phyloP scores from a whole-genome alignment of 805 yeast species.

The Candida methanosorbosa region DNA sequence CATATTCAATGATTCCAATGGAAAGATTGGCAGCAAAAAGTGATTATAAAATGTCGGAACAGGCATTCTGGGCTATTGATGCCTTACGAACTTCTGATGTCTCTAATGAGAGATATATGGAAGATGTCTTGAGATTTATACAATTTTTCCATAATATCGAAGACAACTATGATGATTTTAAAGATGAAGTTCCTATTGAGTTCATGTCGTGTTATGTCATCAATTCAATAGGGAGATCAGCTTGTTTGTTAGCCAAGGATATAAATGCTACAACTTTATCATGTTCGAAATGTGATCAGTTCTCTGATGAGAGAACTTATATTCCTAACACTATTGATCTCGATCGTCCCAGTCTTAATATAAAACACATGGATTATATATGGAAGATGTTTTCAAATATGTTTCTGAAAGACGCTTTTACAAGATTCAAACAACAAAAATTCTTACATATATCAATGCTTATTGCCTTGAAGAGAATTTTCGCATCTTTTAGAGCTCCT shows the following conservation, averaged over 20 bases:
- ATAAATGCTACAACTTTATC: slow-evolving; percentile 21
- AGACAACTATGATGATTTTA: too few species aligned
- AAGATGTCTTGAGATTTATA: too few species aligned
- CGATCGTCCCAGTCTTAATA: slow-evolving; percentile 20
- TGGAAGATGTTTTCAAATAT: slow-evolving; percentile 19
- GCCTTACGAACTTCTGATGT: too few species aligned
- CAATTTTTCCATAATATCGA: too few species aligned
- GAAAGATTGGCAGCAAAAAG: too few species aligned
- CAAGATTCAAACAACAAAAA: slow-evolving; percentile 6
- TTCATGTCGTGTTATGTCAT: too few species aligned
- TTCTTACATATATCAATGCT: slow-evolving; percentile 34
- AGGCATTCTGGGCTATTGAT: too few species aligned
- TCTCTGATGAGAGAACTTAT: slow-evolving; percentile 6
- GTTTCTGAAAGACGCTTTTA: slow-evolving; percentile 14
- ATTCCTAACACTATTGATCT: slow-evolving; percentile 13
- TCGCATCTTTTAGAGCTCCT: slow-evolving; percentile 46
- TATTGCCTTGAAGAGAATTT: slow-evolving; percentile 36
- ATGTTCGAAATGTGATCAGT: slow-evolving; percentile 31
- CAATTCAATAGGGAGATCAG: slow-evolving; percentile 32
- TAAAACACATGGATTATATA: slow-evolving; percentile 11
- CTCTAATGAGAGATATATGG: too few species aligned
- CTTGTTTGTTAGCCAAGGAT: slow-evolving; percentile 33
- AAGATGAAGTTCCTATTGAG: too few species aligned
- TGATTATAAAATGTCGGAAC: too few species aligned
- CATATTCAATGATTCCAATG: too few species aligned